Conservation (phyloP, 2,329 filamentous ascomycete species). For the Pyricularia pennisetigena region DNA sequence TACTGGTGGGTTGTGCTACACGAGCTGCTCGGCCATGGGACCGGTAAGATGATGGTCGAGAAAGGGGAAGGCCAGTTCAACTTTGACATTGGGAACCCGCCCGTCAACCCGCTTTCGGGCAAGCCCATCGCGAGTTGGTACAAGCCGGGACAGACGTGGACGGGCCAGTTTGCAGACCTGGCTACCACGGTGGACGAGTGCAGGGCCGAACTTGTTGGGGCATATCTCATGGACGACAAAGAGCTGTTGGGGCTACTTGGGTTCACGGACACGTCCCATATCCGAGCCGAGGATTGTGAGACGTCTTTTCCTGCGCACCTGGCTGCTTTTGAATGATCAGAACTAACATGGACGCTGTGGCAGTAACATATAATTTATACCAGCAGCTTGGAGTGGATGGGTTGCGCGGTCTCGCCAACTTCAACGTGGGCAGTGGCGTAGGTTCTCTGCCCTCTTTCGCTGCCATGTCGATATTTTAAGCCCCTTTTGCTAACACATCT, state of each 20-base stretch:
- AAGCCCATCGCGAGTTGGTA: slow-evolving; percentile 81
- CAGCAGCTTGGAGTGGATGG: slow-evolving; percentile 30
- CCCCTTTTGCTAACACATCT: background rate
- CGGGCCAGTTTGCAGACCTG: slow-evolving; percentile 78
- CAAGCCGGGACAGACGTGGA: slow-evolving; percentile 92
- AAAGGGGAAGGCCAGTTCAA: slow-evolving; percentile 75
- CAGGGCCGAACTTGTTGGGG: slow-evolving; percentile 86
- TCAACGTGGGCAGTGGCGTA: slow-evolving; percentile 22
- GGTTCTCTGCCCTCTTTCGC: slow-evolving; percentile 7
- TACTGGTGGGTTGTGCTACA: slow-evolving; percentile 95
- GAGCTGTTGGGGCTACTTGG: slow-evolving; percentile 33
- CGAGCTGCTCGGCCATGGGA: slow-evolving; percentile 79
- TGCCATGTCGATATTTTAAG: background rate
- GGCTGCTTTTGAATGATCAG: background rate
- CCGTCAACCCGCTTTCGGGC: slow-evolving; percentile 66
- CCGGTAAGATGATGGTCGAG: slow-evolving; percentile 87
- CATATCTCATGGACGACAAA: slow-evolving; percentile 50
- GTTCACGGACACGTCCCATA: slow-evolving; percentile 22
- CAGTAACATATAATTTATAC: slow-evolving; percentile 30
- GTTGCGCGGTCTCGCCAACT: slow-evolving; percentile 26
- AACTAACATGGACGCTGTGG: slow-evolving; percentile 1
- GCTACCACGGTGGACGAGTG: slow-evolving; percentile 93
- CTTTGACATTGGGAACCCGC: slow-evolving; percentile 76
- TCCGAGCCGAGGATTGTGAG: slow-evolving; percentile 27
- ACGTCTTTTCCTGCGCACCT: background rate